Evolutionary conservation across 208 protist genomes (phyloP), one percentile per base, ranked within the genome.

Genomic region (Trypanosoma grayi): DNA sequence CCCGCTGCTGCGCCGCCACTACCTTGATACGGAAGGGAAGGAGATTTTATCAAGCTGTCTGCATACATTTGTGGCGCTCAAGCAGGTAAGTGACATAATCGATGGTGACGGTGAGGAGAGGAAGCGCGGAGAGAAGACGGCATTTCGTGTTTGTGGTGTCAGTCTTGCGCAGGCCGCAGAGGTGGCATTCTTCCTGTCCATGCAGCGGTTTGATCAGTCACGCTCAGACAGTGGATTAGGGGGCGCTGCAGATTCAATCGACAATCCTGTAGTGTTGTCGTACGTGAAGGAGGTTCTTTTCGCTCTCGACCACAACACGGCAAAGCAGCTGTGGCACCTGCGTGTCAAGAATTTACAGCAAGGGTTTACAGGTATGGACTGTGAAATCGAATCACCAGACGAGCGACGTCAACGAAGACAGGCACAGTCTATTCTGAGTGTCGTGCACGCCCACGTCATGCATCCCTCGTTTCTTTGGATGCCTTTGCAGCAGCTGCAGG

Each of bases 391-490:
- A 28, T n/a, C 33, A 11, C 37, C 34, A 2, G 75, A 82, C 30
- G 55, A 68, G 24, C 40, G 40, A 16, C 48, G 87, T 24, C 72
- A 55, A 9, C 79, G 62, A 5, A 75, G 82, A 6, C 75, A 84
- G 39, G 77, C 79, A 7, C 55, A 75, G 22, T 91, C 87, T n/a
- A 67, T 77, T 20, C 48, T 94, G 31, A 66, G 67, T 37, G 70
- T 87, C 11, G 80, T 88, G 5, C 67, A 82, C 51, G 70, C 79
- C 2, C 83, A 90, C 50, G 69, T 78, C 28, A 36, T 71, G 66
- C 77, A 85, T 53, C 84, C 87, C 6, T 86, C 71, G 1, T 61
- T 91, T 51, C 46, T 90, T 34, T 94, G 81, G 82, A 94, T 94
- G 87, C 87, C 87, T 31, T 70, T 94, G 44, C 64, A 59, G 25